These are phyloP conservation scores for Hansfordia pulvinata DNA, from an alignment of 2,329 filamentous ascomycete genomes.

Conservation along the genomic window DNA sequence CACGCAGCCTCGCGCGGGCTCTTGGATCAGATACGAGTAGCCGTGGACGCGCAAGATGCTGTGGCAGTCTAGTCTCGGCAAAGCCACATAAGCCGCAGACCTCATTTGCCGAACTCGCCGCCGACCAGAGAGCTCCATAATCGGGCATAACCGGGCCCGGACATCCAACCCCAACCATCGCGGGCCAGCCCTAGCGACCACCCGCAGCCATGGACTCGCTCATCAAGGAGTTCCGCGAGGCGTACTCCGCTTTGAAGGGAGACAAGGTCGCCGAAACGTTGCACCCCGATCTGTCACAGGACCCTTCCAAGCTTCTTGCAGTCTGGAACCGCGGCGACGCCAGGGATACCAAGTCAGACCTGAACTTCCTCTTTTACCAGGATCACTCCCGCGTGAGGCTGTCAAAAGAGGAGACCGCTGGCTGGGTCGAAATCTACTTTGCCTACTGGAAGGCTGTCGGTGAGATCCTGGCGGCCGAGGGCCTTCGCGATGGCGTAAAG, in stretches of 20 bases:
- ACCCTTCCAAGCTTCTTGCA: constrained; percentile 52
- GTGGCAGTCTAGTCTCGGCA: too few species aligned
- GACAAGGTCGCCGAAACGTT: constrained; percentile 63
- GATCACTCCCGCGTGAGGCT: constrained; percentile 40
- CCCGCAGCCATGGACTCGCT: constrained; percentile 58
- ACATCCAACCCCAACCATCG: constrained; percentile 5
- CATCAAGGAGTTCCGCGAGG: constrained; percentile 59
- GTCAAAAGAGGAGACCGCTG: constrained; percentile 53
- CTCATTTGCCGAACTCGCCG: constrained; percentile 1
- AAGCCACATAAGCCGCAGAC: too few species aligned
- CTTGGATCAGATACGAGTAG: too few species aligned
- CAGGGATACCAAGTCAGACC: constrained; percentile 50
- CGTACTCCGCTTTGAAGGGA: constrained; percentile 52
- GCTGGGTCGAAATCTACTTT: constrained; percentile 80
- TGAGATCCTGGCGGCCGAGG: constrained; percentile 55
- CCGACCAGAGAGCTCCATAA: constrained; percentile 2
- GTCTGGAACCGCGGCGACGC: constrained; percentile 61
- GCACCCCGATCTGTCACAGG: constrained; percentile 51
- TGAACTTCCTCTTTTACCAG: constrained; percentile 59
- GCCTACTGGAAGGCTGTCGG: constrained; percentile 74
- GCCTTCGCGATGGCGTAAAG: constrained; percentile 22
- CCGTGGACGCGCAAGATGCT: too few species aligned
- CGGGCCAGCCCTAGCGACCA: too few species aligned
- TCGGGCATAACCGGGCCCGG: too few species aligned
- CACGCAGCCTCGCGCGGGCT: too few species aligned